A percentile compares a stretch with the other conserved stretches of the same genome.
These are phyloP conservation scores for Dioszegia crocea DNA, from an alignment of 768 basidiomycete species.

Conservation along the genomic window DNA sequence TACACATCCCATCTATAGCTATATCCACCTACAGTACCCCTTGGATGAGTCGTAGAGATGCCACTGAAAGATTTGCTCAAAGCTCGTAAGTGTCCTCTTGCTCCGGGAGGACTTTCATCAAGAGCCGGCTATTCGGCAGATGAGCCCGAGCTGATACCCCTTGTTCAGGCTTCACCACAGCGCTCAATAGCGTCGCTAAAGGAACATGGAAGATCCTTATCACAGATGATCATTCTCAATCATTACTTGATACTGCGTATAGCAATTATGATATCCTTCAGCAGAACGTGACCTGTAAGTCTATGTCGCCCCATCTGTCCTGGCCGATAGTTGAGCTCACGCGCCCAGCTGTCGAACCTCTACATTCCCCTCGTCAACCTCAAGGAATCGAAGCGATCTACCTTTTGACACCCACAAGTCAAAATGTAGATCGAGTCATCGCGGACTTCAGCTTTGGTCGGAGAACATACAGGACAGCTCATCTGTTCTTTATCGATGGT, in stretches of 20 bases:
- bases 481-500: conserved; percentile 94
- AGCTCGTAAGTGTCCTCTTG: conserved; percentile 37
- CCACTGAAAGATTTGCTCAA: conserved; percentile 36
- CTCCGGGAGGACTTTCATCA: too few species aligned
- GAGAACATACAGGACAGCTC: conserved; percentile 74
- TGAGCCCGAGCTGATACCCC: conserved; percentile 1
- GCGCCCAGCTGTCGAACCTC: conserved; percentile 80
- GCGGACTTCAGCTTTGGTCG: conserved; percentile 67
- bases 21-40: background rate
- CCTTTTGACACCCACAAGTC: conserved; percentile 86
- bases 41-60: conserved; percentile 7
- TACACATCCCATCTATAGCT: background rate
- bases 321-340: background rate
- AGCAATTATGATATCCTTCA: conserved; percentile 91
- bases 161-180: conserved; percentile 41
- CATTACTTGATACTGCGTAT: conserved; percentile 73
- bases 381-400: conserved; percentile 91
- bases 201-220: conserved; percentile 96
- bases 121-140: too few species aligned
- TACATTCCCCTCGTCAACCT: conserved; percentile 73
- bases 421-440: conserved; percentile 88
- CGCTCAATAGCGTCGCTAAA: conserved; percentile 56
- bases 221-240: conserved; percentile 87
- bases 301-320: background rate
- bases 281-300: conserved; percentile 92